Evolutionary conservation across 192 early-diverging fungal species (phyloP).

Genomic region (Polychytrium aggregatum): DNA sequence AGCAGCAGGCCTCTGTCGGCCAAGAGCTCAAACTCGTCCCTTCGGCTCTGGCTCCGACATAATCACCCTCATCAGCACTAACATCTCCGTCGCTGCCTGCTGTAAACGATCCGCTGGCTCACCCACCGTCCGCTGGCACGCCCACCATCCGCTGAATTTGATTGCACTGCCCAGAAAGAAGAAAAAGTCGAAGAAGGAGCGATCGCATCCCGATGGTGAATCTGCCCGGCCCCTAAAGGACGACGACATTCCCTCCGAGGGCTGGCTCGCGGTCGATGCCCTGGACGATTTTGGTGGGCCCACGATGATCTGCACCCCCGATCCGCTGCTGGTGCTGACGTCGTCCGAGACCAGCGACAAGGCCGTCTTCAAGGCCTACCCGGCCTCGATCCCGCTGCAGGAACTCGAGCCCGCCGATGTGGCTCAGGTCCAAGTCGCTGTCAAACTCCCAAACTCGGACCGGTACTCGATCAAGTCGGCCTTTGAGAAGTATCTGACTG

Average conservation of each 20-base stretch:
- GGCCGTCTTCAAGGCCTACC: constrained; percentile 30
- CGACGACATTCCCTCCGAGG: constrained; percentile 15
- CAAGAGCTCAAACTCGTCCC: too few species aligned
- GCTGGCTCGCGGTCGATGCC: constrained; percentile 51
- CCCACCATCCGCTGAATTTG: too few species aligned
- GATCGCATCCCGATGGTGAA: too few species aligned
- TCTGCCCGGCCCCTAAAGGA: neutral
- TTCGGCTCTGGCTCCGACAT: too few species aligned
- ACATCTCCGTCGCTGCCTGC: too few species aligned
- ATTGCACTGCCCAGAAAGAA: too few species aligned
- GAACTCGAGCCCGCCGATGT: constrained; percentile 37
- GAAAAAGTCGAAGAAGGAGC: too few species aligned
- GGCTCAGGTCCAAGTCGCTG: constrained; percentile 57
- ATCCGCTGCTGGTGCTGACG: constrained; percentile 43
- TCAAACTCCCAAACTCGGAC: constrained; percentile 41
- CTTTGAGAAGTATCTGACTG: constrained; percentile 53
- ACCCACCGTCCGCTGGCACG: too few species aligned
- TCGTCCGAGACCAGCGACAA: constrained; percentile 24
- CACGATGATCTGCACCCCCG: constrained; percentile 47
- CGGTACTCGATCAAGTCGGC: constrained; percentile 49
- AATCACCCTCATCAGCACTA: too few species aligned
- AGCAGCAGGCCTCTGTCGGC: too few species aligned
- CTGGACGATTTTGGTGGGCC: constrained; percentile 60
- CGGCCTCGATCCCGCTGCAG: constrained; percentile 6
- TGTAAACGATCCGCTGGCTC: too few species aligned